Base-by-base conservation (phyloP, 805 yeast genomes). In the Cyberlindnera misumaiensis region DNA sequence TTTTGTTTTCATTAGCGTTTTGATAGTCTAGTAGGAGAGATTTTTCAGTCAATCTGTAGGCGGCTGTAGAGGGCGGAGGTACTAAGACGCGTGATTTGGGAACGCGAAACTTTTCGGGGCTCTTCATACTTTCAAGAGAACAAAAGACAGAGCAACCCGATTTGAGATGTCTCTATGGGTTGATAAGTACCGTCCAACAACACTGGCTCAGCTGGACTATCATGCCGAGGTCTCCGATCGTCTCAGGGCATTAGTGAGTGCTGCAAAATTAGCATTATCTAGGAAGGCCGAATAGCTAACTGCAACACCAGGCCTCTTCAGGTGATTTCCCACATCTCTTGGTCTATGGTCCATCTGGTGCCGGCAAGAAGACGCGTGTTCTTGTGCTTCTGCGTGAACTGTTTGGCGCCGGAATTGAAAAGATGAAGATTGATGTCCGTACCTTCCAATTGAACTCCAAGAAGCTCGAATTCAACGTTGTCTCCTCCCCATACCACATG, bases 341-440 rank as follows among this genome's bases (percentile, higher is more conserved):
- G 20, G 75, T 93, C 3, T 90, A 90, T 57, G 99, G 99, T 0
- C 97, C 98, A 1, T 78, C 88, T 28, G 99, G 99, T 4, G 86
- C 95, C 12, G 99, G 99, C 42, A 93, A 93, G 58, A 94, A 93
- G 66, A 93, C 98, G 9, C 74, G 98, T 47, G 83, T 88, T 7
- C 72, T 87, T 60, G 78, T 94, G 6, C 70, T 94, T 2, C 63
- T 93, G 38, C 70, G 77, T 40, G 86, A 86, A 48, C 69, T 93
- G 27, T 93, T 81, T 53, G 97, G 97, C 0, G 60, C 83, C 3
- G 83, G 82, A 38, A 86, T 85, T 14, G 89, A 83, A 46, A 84
- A 79, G 51, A 68, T 84, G 66, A 90, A 88, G 59, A 89, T 93
- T 38, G 97, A 93, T 56, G 84, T 89, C 28, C 82, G 95, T 50